Evolutionary conservation across 1,284 basidiomycete genomes (phyloP).

Genomic region (Sporisorium exsertum): DNA sequence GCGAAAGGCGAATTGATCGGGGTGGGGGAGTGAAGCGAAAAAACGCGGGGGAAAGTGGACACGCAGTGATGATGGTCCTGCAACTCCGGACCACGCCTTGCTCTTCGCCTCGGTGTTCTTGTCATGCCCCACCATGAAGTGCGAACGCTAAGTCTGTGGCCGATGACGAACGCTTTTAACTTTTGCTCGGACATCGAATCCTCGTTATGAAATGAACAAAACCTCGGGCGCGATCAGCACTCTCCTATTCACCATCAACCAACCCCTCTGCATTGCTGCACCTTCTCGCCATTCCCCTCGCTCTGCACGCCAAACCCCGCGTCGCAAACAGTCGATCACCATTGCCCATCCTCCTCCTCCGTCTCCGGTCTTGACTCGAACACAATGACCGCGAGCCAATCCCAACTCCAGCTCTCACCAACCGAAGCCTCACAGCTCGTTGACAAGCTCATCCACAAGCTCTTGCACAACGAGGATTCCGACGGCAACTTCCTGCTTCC

Average conservation of each 20-base stretch:
- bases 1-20: slow-evolving; percentile 17
- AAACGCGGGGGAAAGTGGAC: slow-evolving; percentile 15
- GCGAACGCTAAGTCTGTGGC: not conserved
- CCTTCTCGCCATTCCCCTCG: not conserved
- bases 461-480: slow-evolving; percentile 74
- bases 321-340: not conserved
- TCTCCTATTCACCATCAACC: not conserved
- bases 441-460: slow-evolving; percentile 45
- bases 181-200: not conserved
- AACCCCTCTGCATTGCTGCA: not conserved
- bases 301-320: not conserved
- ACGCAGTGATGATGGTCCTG: too few relatives aligned
- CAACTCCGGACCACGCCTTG: not conserved
- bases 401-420: slow-evolving; percentile 13
- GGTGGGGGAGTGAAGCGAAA: slow-evolving; percentile 22
- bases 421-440: slow-evolving; percentile 19
- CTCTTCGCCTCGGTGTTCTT: not conserved
- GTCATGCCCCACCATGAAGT: slow-evolving; percentile 1
- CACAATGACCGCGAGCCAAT: slow-evolving; percentile 14
- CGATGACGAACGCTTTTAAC: not conserved
- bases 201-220: too few relatives aligned
- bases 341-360: not conserved
- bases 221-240: too few relatives aligned
- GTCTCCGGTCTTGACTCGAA: not conserved
- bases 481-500: slow-evolving; percentile 75